A percentile compares a stretch with the other conserved stretches of the same genome.
Evolutionary conservation across 1,284 basidiomycete species (phyloP).

Genomic region (Polyporus tsugae): DNA sequence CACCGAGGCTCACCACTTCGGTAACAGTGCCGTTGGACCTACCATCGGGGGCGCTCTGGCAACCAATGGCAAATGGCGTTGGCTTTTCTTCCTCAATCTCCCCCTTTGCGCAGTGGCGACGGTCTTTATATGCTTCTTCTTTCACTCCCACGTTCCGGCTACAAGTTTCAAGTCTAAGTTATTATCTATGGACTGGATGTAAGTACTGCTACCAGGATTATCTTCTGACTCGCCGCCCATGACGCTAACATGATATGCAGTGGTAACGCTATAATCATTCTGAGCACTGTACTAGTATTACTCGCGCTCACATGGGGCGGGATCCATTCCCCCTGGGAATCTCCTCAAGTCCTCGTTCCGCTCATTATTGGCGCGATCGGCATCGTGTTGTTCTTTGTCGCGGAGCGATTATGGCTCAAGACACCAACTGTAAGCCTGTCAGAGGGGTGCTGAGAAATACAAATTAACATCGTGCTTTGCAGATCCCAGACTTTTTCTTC

Average conservation of each 20-base stretch:
- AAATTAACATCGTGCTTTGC: neutral
- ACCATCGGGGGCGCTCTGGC: slow-evolving; percentile 32
- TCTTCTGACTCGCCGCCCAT: neutral
- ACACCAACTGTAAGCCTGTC: slow-evolving; percentile 20
- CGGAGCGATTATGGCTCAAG: slow-evolving; percentile 27
- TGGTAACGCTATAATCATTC: slow-evolving; percentile 32
- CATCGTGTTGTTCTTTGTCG: slow-evolving; percentile 24
- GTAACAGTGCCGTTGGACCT: slow-evolving; percentile 25
- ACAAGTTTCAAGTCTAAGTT: slow-evolving; percentile 42
- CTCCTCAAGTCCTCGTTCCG: slow-evolving; percentile 31
- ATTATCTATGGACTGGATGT: slow-evolving; percentile 47
- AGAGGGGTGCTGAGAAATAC: neutral
- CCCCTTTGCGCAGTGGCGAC: slow-evolving; percentile 33
- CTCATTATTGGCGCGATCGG: slow-evolving; percentile 32
- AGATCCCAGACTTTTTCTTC: slow-evolving; percentile 42
- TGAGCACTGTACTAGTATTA: slow-evolving; percentile 26
- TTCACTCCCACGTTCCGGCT: slow-evolving; percentile 34
- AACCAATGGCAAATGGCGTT: slow-evolving; percentile 30
- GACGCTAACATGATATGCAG: slow-evolving; percentile 13
- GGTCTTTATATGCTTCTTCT: slow-evolving; percentile 26
- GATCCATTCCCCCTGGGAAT: slow-evolving; percentile 28
- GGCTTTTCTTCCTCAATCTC: slow-evolving; percentile 34
- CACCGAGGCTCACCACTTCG: neutral
- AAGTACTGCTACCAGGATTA: slow-evolving; percentile 18
- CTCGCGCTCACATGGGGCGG: slow-evolving; percentile 37